Evolutionary conservation across 2,329 filamentous ascomycete genomes (phyloP), one percentile per base, ranked within the genome.

Genomic region (Epichloe scottii): DNA sequence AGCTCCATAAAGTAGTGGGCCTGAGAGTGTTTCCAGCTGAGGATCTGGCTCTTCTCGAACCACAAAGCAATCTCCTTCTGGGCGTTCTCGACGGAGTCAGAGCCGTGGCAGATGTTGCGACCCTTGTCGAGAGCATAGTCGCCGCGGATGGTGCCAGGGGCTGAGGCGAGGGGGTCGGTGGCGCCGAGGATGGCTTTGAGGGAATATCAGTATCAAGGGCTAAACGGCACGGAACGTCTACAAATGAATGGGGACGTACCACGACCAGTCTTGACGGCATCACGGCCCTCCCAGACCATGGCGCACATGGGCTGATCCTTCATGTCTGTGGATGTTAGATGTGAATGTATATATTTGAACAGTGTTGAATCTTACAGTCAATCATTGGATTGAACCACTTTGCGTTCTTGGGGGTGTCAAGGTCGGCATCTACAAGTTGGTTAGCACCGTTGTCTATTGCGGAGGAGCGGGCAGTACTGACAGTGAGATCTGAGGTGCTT

Each of bases 21-120:
- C 76, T 87, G 80, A 69, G 87, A 78, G 62, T 78, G 77, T 81
- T 93, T 91, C 82, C 87, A 97, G 75, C 69, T 78, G 74, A 89
- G 74, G 67, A 95, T 70, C 74, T 97, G 93, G 62, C 82, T 83
- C 62, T 87, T 77, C 75, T 86, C 84, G 87, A 98, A 98, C 93
- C 93, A 98, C 70, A 97, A 84, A 66, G 85, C 85, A 70, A 98
- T 98, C 81, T 98, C 93, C 87, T 97, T 96, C 86, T 97, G 82
- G 75, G 93, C 93, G 78, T 82, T 95, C 84, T 98, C 93, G 74
- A 98, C 91, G 70, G 80, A 84, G 82, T 98, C 93, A 74, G 89
- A 96, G 71, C 93, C 93, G 84, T 98, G 93, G 87, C 91, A 97
- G 77, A 97, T 89, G 81, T 98, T 98, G 73, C 91, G 89, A 76